Base-by-base conservation (phyloP, 306 rosid species). In the Prunus davidiana region DNA sequence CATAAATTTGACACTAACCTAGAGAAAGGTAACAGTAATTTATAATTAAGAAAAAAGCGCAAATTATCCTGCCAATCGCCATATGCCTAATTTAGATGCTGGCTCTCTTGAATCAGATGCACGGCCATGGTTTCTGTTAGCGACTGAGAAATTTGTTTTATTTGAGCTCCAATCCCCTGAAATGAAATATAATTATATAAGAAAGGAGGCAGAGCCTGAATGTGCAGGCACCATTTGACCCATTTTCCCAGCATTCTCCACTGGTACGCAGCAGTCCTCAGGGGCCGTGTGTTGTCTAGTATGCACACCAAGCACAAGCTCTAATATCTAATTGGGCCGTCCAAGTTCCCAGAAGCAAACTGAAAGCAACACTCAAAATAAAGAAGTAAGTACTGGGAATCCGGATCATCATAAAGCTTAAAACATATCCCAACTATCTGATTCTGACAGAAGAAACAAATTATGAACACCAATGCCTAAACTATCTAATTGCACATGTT, bases 301-400 rank as follows among this genome's bases (percentile, higher is more conserved):
- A 63, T 65, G 66, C 50, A 54, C n/a, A 57, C 71, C 47, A 9
- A 41, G 10, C 72, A 60, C 9, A 54, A 13, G 57, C 70, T 72
- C 90, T 92, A 96, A 78, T 92, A 96, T 88, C 79, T 89, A 75
- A 96, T 96, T 2, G 99, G 99, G 49, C 99, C 99, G 52, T 91
- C 97, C 82, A 93, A 86, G 90, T 85, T 92, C 68, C 99, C 99
- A 10, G 99, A 86, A 15, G 99, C 99, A 78, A 96, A 96, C 99
- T 96, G 97, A 82, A 84, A 85, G 57, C 38, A 67, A 18, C 41
- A 32, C 30, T 11, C 71, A 30, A 3, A 32, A 30, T 2, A 19
- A 32, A 10, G 20, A 10, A 2, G 8, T 58, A 16, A 69, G 54
- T 51, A 16, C 64, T 32, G 22, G 22, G 64, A 45, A 57, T 71